A percentile compares a stretch with the other conserved stretches of the same genome.
Evolutionary conservation across 2,329 filamentous ascomycete species (phyloP).

Genomic region (Mycosphaerelloides madeirae): DNA sequence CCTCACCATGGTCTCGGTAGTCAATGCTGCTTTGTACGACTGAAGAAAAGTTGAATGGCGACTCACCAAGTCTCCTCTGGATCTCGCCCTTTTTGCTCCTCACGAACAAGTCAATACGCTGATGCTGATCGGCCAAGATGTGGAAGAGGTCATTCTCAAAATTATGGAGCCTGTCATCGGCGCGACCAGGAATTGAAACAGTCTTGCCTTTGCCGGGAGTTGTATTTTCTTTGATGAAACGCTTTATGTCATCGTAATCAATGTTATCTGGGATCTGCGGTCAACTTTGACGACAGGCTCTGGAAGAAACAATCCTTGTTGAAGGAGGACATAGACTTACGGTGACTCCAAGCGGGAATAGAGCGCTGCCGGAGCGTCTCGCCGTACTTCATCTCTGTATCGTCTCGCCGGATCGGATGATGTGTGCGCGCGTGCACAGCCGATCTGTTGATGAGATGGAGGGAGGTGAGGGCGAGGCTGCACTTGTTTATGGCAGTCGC

Average conservation of each 20-base stretch:
- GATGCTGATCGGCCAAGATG: constrained; percentile 69
- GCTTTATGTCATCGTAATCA: constrained; percentile 83
- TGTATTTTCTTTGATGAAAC: constrained; percentile 76
- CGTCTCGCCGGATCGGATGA: not conserved
- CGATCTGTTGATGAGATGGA: too few relatives aligned
- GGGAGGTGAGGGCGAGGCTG: too few relatives aligned
- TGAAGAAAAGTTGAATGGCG: not conserved
- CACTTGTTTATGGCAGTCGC: too few relatives aligned
- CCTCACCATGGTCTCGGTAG: too few relatives aligned
- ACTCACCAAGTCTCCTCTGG: constrained; percentile 61
- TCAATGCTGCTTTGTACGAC: too few relatives aligned
- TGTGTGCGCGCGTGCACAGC: too few relatives aligned
- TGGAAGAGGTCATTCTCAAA: constrained; percentile 69
- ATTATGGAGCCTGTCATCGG: constrained; percentile 45
- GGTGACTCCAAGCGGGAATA: constrained; percentile 75
- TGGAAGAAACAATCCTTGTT: too few relatives aligned
- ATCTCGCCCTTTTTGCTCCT: constrained; percentile 77
- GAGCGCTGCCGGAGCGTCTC: constrained; percentile 69
- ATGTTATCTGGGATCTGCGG: constrained; percentile 61
- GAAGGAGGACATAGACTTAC: constrained; percentile 46
- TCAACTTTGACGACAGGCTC: constrained; percentile 4
- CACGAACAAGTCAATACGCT: constrained; percentile 73
- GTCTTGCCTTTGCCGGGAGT: constrained; percentile 64
- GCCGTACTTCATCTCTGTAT: constrained; percentile 65
- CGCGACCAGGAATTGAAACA: constrained; percentile 68